phyloP scores from a whole-genome alignment of 2,329 filamentous ascomycete species.

The Penicillium sp. region DNA sequence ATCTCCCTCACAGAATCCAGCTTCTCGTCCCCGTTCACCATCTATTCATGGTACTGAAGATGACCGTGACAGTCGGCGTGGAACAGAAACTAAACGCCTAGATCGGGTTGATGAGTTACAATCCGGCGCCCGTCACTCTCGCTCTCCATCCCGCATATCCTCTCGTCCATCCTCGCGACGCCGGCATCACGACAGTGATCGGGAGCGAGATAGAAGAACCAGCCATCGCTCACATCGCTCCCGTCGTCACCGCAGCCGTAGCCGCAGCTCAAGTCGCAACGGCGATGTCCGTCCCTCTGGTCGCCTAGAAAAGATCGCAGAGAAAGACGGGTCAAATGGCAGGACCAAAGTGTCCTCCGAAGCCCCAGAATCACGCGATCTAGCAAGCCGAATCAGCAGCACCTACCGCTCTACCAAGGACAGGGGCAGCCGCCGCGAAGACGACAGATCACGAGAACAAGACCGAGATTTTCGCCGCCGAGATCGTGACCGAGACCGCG shows the following conservation, averaged over 20 bases:
- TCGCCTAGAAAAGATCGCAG: slow-evolving; percentile 29
- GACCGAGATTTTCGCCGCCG: slow-evolving; percentile 26
- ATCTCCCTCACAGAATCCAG: slow-evolving; percentile 47
- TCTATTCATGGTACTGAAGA: slow-evolving; percentile 34
- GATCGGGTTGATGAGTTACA: slow-evolving; percentile 31
- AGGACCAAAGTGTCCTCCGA: slow-evolving; percentile 19
- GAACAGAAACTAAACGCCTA: slow-evolving; percentile 47
- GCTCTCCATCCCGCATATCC: slow-evolving; percentile 64
- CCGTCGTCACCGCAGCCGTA: slow-evolving; percentile 49
- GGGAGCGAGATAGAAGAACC: slow-evolving; percentile 42
- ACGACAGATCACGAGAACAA: slow-evolving; percentile 27
- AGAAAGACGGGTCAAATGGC: slow-evolving; percentile 22
- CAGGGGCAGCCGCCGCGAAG: slow-evolving; percentile 29
- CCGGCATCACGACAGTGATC: slow-evolving; percentile 55
- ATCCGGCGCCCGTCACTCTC: slow-evolving; percentile 53
- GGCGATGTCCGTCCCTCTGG: slow-evolving; percentile 41
- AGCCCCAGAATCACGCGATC: slow-evolving; percentile 22
- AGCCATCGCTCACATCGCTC: slow-evolving; percentile 49
- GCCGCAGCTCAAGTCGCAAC: slow-evolving; percentile 29
- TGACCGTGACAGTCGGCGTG: slow-evolving; percentile 31
- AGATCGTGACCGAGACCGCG: slow-evolving; percentile 23
- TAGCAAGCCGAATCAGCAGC: slow-evolving; percentile 26
- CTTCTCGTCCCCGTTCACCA: slow-evolving; percentile 52
- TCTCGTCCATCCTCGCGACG: slow-evolving; percentile 58
- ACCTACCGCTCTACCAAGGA: slow-evolving; percentile 32